phyloP scores from a whole-genome alignment of 306 rosid species.

The Alnus glutinosa region DNA sequence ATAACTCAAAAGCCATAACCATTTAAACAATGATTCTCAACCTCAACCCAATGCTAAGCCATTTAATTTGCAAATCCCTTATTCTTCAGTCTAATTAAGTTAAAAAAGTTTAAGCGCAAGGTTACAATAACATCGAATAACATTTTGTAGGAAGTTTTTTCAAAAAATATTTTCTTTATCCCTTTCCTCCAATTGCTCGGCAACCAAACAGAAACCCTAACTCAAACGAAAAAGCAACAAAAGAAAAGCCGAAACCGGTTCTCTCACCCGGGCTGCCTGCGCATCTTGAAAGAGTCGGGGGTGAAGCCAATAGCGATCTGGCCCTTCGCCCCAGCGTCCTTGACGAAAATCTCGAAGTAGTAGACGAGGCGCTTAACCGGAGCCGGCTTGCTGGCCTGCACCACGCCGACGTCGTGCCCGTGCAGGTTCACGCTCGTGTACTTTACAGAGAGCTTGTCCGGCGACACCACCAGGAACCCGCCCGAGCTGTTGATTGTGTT shows the following conservation, averaged over 20 bases:
- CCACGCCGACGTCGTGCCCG: slow-evolving; percentile 95
- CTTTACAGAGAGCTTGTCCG: slow-evolving; percentile 84
- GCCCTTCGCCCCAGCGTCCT: slow-evolving; percentile 89
- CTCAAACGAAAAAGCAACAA: neutral
- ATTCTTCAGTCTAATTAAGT: neutral
- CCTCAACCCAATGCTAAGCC: neutral
- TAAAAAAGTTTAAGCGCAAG: neutral
- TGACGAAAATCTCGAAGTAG: slow-evolving; percentile 86
- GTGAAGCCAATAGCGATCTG: slow-evolving; percentile 92
- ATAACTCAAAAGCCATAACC: neutral
- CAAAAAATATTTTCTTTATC: neutral
- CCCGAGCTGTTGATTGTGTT: slow-evolving; percentile 94
- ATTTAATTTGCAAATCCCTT: neutral
- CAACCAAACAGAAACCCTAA: slow-evolving; percentile 10
- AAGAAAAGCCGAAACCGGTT: neutral
- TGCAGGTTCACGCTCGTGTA: slow-evolving; percentile 72
- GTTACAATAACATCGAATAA: neutral
- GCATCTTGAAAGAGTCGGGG: slow-evolving; percentile 83
- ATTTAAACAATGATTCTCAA: neutral
- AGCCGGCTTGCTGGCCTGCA: slow-evolving; percentile 80
- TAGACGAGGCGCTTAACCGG: slow-evolving; percentile 77
- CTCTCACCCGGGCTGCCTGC: slow-evolving; percentile 90
- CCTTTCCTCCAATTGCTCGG: neutral
- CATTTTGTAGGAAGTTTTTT: neutral
- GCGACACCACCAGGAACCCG: slow-evolving; percentile 73